Percentiles rank a stretch among this genome's conserved stretches.
Evolutionary conservation across 225 moss, liverwort and hornwort genomes (phyloP).

Genomic region (Asterella californica): DNA sequence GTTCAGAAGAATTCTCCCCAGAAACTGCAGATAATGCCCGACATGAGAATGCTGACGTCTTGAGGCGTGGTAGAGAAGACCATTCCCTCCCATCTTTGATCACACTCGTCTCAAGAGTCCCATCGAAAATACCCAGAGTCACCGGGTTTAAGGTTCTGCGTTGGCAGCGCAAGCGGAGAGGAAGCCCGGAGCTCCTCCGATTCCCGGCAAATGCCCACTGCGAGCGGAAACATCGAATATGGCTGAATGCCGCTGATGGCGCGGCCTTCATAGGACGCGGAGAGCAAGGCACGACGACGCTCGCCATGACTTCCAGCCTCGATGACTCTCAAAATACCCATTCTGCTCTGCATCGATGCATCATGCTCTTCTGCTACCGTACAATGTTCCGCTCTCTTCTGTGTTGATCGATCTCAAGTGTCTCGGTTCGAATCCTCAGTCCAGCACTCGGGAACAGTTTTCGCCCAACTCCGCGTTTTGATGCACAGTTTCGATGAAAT

Average conservation of each 20-base stretch:
- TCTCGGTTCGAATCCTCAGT: too few relatives aligned
- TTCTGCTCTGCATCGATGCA: too few relatives aligned
- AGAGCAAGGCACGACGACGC: too few relatives aligned
- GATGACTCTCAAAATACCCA: too few relatives aligned
- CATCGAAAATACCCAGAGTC: background rate
- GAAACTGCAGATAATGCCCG: slow-evolving; percentile 5
- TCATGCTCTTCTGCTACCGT: too few relatives aligned
- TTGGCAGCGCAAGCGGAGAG: background rate
- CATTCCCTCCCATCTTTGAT: background rate
- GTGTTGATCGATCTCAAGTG: too few relatives aligned
- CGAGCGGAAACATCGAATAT: background rate
- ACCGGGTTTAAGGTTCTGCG: background rate
- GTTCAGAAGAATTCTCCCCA: background rate
- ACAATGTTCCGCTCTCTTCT: too few relatives aligned
- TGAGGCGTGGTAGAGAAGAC: background rate
- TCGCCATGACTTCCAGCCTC: too few relatives aligned
- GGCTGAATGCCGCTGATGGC: background rate
- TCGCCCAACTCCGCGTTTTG: too few relatives aligned
- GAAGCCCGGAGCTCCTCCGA: background rate
- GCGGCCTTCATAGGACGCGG: too few relatives aligned
- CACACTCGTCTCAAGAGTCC: background rate
- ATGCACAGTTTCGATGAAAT: too few relatives aligned
- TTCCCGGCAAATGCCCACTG: background rate
- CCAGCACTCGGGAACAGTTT: too few relatives aligned
- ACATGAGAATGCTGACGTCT: background rate